Conservation (phyloP, 768 basidiomycete species). For the Naganishia onofrii region DNA sequence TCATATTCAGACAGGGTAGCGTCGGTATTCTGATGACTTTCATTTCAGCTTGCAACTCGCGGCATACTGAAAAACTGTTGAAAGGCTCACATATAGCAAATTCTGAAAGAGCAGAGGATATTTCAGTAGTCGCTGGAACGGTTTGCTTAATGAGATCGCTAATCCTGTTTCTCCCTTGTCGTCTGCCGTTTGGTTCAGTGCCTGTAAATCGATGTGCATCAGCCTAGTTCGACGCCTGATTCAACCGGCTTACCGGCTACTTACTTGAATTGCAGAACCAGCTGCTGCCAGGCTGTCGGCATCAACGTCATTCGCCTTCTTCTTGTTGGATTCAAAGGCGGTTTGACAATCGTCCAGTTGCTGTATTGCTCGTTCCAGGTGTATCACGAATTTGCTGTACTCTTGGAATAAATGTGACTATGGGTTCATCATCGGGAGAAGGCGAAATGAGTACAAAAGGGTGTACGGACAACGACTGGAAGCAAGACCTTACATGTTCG, state of each 20-base stretch:
- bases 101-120: conserved; percentile 98
- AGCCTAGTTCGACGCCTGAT: background rate
- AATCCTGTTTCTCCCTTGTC: conserved; percentile 91
- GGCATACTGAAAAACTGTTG: background rate
- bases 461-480: conserved; percentile 21
- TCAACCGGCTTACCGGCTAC: background rate
- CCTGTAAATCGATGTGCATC: conserved; percentile 34
- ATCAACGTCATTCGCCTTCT: background rate
- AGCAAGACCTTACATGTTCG: conserved; percentile 66
- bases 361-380: conserved; percentile 82
- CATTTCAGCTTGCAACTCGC: background rate
- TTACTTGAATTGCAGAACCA: background rate
- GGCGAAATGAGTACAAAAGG: background rate
- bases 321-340: conserved; percentile 35
- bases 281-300: background rate
- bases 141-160: conserved; percentile 91
- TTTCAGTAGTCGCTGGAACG: conserved; percentile 93
- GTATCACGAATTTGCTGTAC: conserved; percentile 91
- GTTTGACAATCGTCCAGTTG: conserved; percentile 78
- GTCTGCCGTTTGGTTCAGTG: conserved; percentile 72
- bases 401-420: conserved; percentile 91
- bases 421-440: background rate
- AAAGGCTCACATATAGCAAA: conserved; percentile 63
- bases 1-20: conserved; percentile 97
- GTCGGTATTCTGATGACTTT: conserved; percentile 61